phyloP scores from a whole-genome alignment of 129 eudicot species.

The Arctium lappa region DNA sequence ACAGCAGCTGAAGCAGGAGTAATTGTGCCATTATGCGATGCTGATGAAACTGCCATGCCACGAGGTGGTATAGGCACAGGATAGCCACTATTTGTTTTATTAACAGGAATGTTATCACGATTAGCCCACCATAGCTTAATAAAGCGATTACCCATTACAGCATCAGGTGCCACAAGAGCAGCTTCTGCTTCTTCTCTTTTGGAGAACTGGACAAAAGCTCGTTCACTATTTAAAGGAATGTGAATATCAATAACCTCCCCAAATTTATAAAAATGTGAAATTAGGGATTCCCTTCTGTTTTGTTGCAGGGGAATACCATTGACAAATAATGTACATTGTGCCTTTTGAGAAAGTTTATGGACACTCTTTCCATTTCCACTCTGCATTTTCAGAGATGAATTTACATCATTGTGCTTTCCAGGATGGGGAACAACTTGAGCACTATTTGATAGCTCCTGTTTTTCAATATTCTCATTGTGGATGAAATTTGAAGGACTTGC shows the following conservation, averaged over 20 bases:
- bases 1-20: constrained; percentile 29
- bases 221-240: constrained; percentile 65
- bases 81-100: constrained; percentile 44
- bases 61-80: constrained; percentile 30
- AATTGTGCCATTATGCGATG: constrained; percentile 34
- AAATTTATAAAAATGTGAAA: constrained; percentile 85
- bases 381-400: constrained; percentile 39
- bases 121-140: constrained; percentile 96
- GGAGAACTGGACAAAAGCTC: constrained; percentile 96
- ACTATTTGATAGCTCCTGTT: constrained; percentile 33
- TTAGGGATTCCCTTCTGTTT: constrained; percentile 68
- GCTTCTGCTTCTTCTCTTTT: constrained; percentile 95
- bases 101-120: constrained; percentile 69
- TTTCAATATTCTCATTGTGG: constrained; percentile 33
- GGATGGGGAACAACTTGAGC: constrained; percentile 30
- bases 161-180: constrained; percentile 92
- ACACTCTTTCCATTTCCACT: constrained; percentile 44
- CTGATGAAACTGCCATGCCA: constrained; percentile 32
- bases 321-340: constrained; percentile 80
- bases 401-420: constrained; percentile 28
- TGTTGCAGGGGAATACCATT: constrained; percentile 74
- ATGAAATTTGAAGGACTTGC: constrained; percentile 31
- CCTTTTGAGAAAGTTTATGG: constrained; percentile 69
- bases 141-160: constrained; percentile 95
- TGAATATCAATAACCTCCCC: constrained; percentile 82